These are phyloP conservation scores for Westerdykella ornata DNA, from an alignment of 2,329 filamentous ascomycete species.

Conservation along the genomic window DNA sequence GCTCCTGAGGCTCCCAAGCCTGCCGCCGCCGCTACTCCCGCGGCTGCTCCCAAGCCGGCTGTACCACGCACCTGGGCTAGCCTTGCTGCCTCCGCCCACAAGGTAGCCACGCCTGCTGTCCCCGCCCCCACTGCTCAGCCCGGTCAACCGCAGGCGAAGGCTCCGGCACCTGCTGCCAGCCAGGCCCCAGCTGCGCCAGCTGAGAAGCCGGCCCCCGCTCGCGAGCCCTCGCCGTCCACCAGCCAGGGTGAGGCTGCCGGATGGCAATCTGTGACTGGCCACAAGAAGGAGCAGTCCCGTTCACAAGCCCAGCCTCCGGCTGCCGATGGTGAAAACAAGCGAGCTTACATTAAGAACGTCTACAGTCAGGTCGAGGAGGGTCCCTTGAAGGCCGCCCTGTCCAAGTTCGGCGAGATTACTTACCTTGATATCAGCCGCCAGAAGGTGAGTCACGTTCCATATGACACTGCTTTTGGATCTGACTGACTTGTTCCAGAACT, in stretches of 20 bases:
- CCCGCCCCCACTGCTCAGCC: conserved; percentile 30
- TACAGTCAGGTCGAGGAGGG: conserved; percentile 76
- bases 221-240: conserved; percentile 31
- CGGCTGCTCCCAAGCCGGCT: conserved; percentile 50
- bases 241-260: conserved; percentile 56
- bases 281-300: conserved; percentile 78
- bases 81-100: conserved; percentile 51
- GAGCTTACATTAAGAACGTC: conserved; percentile 94
- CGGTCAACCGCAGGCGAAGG: conserved; percentile 30
- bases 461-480: conserved; percentile 5
- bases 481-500: conserved; percentile 58
- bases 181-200: conserved; percentile 17
- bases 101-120: conserved; percentile 39
- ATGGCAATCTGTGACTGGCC: conserved; percentile 79
- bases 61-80: conserved; percentile 66
- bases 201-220: conserved; percentile 29
- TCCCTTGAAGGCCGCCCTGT: conserved; percentile 63
- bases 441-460: conserved; percentile 57
- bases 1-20: conserved; percentile 50
- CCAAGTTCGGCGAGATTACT: conserved; percentile 59
- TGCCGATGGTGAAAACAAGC: conserved; percentile 64
- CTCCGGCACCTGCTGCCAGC: conserved; percentile 26
- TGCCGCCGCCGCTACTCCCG: conserved; percentile 51
- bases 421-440: conserved; percentile 59
- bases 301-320: conserved; percentile 58